Evolutionary conservation across 2,329 filamentous ascomycete species (phyloP).

Genomic region (Massarina eburnea): DNA sequence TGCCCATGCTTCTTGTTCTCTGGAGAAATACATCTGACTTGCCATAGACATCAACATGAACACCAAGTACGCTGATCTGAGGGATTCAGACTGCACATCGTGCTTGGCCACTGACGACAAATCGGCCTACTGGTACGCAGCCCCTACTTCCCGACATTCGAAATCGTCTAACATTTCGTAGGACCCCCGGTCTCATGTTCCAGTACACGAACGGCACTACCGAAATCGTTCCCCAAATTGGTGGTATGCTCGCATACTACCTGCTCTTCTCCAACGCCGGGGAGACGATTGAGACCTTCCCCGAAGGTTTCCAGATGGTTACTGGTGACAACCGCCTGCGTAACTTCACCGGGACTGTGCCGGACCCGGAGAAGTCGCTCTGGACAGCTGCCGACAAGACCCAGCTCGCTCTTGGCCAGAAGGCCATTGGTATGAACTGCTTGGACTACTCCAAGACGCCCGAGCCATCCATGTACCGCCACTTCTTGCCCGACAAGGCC

Average conservation of each 20-base stretch:
- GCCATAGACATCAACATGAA: slow-evolving; percentile 57
- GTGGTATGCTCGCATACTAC: slow-evolving; percentile 68
- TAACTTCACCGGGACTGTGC: slow-evolving; percentile 58
- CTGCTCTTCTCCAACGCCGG: slow-evolving; percentile 61
- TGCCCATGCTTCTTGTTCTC: slow-evolving; percentile 48
- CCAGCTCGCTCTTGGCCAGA: slow-evolving; percentile 72
- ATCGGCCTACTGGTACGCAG: slow-evolving; percentile 45
- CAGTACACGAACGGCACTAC: slow-evolving; percentile 63
- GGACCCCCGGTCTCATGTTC: slow-evolving; percentile 70
- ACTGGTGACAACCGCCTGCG: slow-evolving; percentile 65
- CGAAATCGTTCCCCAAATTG: slow-evolving; percentile 63
- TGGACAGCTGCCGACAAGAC: slow-evolving; percentile 68
- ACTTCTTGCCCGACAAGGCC: slow-evolving; percentile 76
- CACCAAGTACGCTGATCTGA: slow-evolving; percentile 63
- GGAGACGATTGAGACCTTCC: slow-evolving; percentile 71
- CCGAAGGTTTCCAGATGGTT: slow-evolving; percentile 70
- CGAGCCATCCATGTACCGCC: slow-evolving; percentile 77
- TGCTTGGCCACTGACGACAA: slow-evolving; percentile 54
- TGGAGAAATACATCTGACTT: slow-evolving; percentile 21
- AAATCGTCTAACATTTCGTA: slow-evolving; percentile 9
- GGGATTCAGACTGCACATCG: slow-evolving; percentile 68
- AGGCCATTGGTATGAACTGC: slow-evolving; percentile 93
- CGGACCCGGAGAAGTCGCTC: slow-evolving; percentile 66
- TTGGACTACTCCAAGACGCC: slow-evolving; percentile 71
- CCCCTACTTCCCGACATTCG: no score